Conservation (phyloP, 768 basidiomycete species). For the Lepiota venenata region DNA sequence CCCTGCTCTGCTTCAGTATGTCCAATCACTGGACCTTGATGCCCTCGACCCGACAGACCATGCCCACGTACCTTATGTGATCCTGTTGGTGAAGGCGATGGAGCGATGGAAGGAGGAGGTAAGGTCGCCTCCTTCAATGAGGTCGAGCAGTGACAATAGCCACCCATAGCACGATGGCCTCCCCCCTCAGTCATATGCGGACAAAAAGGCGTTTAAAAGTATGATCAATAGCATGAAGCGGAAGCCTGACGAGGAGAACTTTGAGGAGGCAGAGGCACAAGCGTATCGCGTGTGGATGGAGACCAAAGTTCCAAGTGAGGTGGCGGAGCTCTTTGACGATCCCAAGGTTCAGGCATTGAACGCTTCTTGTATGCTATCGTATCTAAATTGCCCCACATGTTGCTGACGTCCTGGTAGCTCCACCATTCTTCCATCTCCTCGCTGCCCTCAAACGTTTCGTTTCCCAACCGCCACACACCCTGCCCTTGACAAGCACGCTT, state of each 20-base stretch:
- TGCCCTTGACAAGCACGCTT: constrained; percentile 83
- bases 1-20: constrained; percentile 72
- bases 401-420: constrained; percentile 34
- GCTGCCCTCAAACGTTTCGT: constrained; percentile 68
- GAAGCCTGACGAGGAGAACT: constrained; percentile 93
- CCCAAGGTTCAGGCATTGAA: constrained; percentile 33
- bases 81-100: constrained; percentile 80
- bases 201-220: constrained; percentile 79
- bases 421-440: constrained; percentile 78
- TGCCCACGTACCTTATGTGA: constrained; percentile 85
- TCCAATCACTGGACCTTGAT: constrained; percentile 66
- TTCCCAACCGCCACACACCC: constrained; percentile 46
- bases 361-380: background rate
- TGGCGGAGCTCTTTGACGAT: constrained; percentile 61
- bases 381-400: constrained; percentile 16
- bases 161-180: constrained; percentile 59
- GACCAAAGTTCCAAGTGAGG: constrained; percentile 62
- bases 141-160: background rate
- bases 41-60: constrained; percentile 88
- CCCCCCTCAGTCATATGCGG: constrained; percentile 53
- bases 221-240: constrained; percentile 56
- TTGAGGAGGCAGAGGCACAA: constrained; percentile 90
- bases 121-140: background rate
- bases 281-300: constrained; percentile 77
- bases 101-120: constrained; percentile 82